Evolutionary conservation across 2,329 filamentous ascomycete genomes (phyloP).

Genomic region (Pseudogymnoascus verrucosus): DNA sequence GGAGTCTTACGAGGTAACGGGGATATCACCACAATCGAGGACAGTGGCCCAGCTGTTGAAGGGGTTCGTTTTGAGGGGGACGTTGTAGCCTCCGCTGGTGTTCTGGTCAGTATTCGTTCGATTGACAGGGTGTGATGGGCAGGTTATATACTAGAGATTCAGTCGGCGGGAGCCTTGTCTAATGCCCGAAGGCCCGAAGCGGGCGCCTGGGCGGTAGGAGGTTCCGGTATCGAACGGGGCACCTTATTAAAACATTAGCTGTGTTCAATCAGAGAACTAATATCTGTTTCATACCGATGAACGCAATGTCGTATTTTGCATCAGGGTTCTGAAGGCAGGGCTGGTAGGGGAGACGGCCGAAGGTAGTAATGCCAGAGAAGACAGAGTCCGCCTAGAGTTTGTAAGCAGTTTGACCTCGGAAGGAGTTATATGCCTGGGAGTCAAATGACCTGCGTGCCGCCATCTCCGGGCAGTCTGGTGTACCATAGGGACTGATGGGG

Average conservation of each 20-base stretch:
- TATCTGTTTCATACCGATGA: slow-evolving; percentile 51
- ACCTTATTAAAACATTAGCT: slow-evolving; percentile 35
- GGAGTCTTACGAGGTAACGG: slow-evolving; percentile 64
- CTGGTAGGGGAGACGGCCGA: slow-evolving; percentile 69
- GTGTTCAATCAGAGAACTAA: slow-evolving; percentile 12
- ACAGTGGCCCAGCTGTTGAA: slow-evolving; percentile 76
- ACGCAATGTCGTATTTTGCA: slow-evolving; percentile 75
- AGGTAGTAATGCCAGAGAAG: slow-evolving; percentile 82
- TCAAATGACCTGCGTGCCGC: slow-evolving; percentile 63
- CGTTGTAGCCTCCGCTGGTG: slow-evolving; percentile 75
- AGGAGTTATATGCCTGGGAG: slow-evolving; percentile 1
- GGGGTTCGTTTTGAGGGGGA: slow-evolving; percentile 69
- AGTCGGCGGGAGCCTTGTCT: slow-evolving; percentile 78
- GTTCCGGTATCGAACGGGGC: slow-evolving; percentile 83
- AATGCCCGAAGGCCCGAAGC: slow-evolving; percentile 78
- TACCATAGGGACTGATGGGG: slow-evolving; percentile 75
- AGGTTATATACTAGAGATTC: slow-evolving; percentile 64
- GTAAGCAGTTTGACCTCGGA: slow-evolving; percentile 3
- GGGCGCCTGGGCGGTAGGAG: slow-evolving; percentile 74
- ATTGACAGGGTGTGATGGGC: slow-evolving; percentile 6
- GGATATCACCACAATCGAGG: slow-evolving; percentile 76
- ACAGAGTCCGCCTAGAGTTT: slow-evolving; percentile 66
- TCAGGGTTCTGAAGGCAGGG: slow-evolving; percentile 65
- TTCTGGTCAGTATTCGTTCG: slow-evolving; percentile 23
- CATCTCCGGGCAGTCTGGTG: slow-evolving; percentile 72